Base-by-base conservation (phyloP, 495 filamentous ascomycete genomes). In the Podospora sp. region DNA sequence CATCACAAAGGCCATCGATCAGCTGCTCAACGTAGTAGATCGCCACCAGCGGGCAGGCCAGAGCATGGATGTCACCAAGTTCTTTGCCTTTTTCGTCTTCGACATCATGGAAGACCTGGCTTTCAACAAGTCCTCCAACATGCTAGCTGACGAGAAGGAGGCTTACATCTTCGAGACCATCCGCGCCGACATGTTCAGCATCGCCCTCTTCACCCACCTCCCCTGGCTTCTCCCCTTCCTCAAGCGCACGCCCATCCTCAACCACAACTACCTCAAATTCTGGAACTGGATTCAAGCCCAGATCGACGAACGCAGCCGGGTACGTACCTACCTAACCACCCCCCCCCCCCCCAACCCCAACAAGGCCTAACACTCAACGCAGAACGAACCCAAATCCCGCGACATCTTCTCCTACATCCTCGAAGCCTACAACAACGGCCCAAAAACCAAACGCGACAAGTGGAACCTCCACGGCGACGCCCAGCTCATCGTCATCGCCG, bases 81-180 rank as follows among this genome's bases (percentile, higher is more conserved):
- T 80, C 81, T 80, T 85, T 60, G 79, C 77, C 53, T 82, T 75
- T 65, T 84, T 78, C 63, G 72, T 74, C 29, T 85, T 85, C 56
- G 84, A 87, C 58, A 75, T 85, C 14, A 85, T 87, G 81, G 82
- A 81, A 0, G 80, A 85, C 67, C 67, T 87, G 1, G 74, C 82
- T 0, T 85, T 86, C 63, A 82, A 78, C 12, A 73, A 77, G 40
- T 77, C 77, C 7, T 85, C 85, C 68, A 62, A 70, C 20, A 72
- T 72, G 71, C 51, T 72, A 18, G 52, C 18, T 29, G n/a, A 61
- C 35, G 68, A 63, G 18, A 63, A 70, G 27, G 59, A 63, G 50
- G 40, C 59, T 0, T 68, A 68, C 63, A 51, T 70, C 36, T 70
- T 72, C 63, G 22, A 70, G 49, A 70, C 65, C 26, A 68, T 72